phyloP scores from a whole-genome alignment of 352 stramenopile species.

The Globisporangium abappressorium region DNA sequence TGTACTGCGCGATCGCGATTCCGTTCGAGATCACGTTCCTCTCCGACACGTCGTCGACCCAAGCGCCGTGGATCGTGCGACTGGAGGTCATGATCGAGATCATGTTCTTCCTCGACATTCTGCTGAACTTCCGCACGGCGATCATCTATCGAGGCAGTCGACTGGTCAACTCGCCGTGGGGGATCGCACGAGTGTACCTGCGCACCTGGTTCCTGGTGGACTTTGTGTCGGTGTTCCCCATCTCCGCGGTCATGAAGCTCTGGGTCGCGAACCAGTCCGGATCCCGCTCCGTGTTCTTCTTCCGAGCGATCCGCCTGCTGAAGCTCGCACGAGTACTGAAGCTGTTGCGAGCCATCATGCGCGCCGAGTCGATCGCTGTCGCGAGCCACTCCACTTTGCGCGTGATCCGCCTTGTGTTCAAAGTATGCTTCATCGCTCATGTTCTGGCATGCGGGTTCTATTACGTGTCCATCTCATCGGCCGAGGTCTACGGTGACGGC shows the following conservation, averaged over 20 bases:
- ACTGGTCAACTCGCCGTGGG: constrained; percentile 20
- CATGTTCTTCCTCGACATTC: constrained; percentile 52
- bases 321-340: constrained; percentile 88
- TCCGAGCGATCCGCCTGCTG: constrained; percentile 71
- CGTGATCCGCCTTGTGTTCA: constrained; percentile 52
- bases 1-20: constrained; percentile 57
- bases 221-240: constrained; percentile 57
- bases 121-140: constrained; percentile 53
- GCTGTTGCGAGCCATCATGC: constrained; percentile 65
- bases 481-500: constrained; percentile 27
- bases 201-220: constrained; percentile 73
- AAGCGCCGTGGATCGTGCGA: constrained; percentile 17
- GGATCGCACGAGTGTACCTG: constrained; percentile 50
- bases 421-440: constrained; percentile 66
- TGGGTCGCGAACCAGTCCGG: constrained; percentile 11
- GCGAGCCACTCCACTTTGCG: constrained; percentile 51
- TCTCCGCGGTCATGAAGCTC: constrained; percentile 32
- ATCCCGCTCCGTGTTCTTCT: constrained; percentile 42
- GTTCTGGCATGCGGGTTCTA: constrained; percentile 64
- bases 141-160: constrained; percentile 36
- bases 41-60: constrained; percentile 14
- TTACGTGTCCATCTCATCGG: constrained; percentile 40
- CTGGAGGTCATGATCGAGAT: constrained; percentile 47
- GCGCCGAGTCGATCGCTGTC: constrained; percentile 44
- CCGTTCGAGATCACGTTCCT: constrained; percentile 69